Evolutionary conservation across 306 rosid species (phyloP).

Genomic region (Cucurbita maxima): DNA sequence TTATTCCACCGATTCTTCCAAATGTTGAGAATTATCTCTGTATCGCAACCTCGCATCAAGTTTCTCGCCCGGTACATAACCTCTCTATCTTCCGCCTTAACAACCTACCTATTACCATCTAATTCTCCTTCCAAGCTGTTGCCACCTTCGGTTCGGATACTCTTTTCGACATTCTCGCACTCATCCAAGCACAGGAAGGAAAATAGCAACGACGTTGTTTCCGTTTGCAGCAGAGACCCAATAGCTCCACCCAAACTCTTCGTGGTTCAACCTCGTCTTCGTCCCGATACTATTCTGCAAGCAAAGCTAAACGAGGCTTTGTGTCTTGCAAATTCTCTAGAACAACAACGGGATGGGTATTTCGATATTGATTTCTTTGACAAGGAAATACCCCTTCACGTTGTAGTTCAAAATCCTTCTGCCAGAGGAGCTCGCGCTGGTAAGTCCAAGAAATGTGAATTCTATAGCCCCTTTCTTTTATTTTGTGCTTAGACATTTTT

Average conservation of each 20-base stretch:
- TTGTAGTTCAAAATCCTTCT: conserved; percentile 71
- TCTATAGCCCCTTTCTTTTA: background rate
- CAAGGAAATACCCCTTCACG: conserved; percentile 48
- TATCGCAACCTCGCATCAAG: conserved; percentile 10
- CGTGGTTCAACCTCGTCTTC: conserved; percentile 84
- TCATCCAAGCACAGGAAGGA: conserved; percentile 27
- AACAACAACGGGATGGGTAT: conserved; percentile 66
- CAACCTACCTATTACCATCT: background rate
- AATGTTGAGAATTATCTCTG: conserved; percentile 33
- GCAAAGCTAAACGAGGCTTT: conserved; percentile 91
- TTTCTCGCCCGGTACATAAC: conserved; percentile 17
- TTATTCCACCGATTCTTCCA: background rate
- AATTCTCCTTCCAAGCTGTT: conserved; percentile 4
- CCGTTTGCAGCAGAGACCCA: conserved; percentile 26
- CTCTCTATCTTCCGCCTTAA: conserved; percentile 4
- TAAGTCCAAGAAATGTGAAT: background rate
- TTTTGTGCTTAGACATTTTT: background rate
- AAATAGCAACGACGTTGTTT: conserved; percentile 7
- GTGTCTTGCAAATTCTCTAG: conserved; percentile 76
- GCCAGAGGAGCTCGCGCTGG: conserved; percentile 65
- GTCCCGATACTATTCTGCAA: conserved; percentile 42
- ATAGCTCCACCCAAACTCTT: conserved; percentile 43
- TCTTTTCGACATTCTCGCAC: conserved; percentile 13
- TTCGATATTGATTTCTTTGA: conserved; percentile 47
- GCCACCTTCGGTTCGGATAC: conserved; percentile 10